Evolutionary conservation across 169 alveolate genomes (phyloP), one percentile per base, ranked within the genome.

Genomic region (Plasmodium adleri): DNA sequence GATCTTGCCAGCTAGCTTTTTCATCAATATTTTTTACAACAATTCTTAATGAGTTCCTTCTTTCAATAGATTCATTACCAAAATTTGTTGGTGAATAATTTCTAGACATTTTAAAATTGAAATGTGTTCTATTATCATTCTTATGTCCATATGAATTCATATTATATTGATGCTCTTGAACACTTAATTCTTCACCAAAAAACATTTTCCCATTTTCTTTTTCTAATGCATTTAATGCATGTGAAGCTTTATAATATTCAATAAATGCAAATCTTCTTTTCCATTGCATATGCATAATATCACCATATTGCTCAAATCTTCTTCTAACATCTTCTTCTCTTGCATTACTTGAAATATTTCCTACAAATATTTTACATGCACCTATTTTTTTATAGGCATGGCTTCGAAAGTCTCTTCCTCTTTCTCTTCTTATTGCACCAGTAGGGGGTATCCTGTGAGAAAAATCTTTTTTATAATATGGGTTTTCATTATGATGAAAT

Each of bases 1-100:
- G 71, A 87, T 95, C 97, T 58, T 95, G 96, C 97, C 97, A 95
- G 54, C 97, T 94, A 26, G 95, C 96, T 56, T 93, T 94, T 71
- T 95, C 95, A 72, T 95, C 97, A 24, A 95, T 49, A 86, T 95
- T 95, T 73, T 91, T 90, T 13, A 95, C 97, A 24, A 76, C 89
- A 64, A 76, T 92, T 88, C 87, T 64, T 90, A 75, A 92, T 63
- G 83, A 60, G 87, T 68, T 92, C 71, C 62, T 92, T 75, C 62
- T 92, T 80, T 39, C 93, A 86, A 64, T 88, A 71, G 12, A 88
- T 90, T 68, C 94, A 71, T 17, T 74, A 86, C 80, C 28, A 39
- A 39, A 39, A 86, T 28, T 62, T 22, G 22, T 74, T 26, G 70
- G 93, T 72, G 73, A 87, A 62, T 28, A 92, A 90, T 50, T 92